A percentile compares a stretch with the other conserved stretches of the same genome.
These are phyloP conservation scores for Aspergillus awamori DNA, from an alignment of 2,329 filamentous ascomycete species.

Conservation along the genomic window DNA sequence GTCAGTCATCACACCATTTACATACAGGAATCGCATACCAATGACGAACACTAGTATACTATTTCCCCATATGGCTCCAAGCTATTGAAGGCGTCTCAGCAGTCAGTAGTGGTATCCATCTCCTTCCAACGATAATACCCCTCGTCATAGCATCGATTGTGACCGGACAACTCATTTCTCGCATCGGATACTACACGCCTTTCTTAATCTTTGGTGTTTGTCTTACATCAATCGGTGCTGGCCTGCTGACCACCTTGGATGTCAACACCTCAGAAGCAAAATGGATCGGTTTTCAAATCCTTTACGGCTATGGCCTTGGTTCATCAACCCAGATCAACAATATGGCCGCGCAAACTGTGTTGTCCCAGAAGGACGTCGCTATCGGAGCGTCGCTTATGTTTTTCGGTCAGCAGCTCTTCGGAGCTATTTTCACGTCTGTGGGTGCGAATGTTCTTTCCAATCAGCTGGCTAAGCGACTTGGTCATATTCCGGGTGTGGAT, in stretches of 20 bases:
- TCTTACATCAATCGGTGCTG: conserved; percentile 43
- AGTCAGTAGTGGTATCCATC: conserved; percentile 50
- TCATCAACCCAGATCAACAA: conserved; percentile 41
- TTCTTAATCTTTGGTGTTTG: conserved; percentile 42
- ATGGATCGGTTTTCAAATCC: conserved; percentile 46
- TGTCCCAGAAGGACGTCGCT: conserved; percentile 37
- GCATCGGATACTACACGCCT: conserved; percentile 45
- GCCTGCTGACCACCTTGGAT: conserved; percentile 45
- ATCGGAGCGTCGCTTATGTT: conserved; percentile 43
- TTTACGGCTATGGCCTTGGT: conserved; percentile 41
- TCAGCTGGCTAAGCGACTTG: conserved; percentile 5
- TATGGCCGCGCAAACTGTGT: conserved; percentile 41
- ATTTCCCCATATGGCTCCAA: conserved; percentile 53
- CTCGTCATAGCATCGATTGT: conserved; percentile 40
- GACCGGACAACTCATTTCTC: conserved; percentile 36
- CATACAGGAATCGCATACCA: neutral
- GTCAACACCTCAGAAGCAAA: conserved; percentile 33
- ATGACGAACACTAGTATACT: conserved; percentile 32
- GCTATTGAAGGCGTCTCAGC: conserved; percentile 48
- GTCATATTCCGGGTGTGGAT: conserved; percentile 4
- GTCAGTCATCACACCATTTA: neutral
- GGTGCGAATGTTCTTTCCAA: conserved; percentile 55
- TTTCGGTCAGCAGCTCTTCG: conserved; percentile 40
- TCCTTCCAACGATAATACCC: conserved; percentile 43
- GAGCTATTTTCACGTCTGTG: conserved; percentile 54